Base-by-base conservation (phyloP, 306 rosid genomes). In the Cucurbita maxima region DNA sequence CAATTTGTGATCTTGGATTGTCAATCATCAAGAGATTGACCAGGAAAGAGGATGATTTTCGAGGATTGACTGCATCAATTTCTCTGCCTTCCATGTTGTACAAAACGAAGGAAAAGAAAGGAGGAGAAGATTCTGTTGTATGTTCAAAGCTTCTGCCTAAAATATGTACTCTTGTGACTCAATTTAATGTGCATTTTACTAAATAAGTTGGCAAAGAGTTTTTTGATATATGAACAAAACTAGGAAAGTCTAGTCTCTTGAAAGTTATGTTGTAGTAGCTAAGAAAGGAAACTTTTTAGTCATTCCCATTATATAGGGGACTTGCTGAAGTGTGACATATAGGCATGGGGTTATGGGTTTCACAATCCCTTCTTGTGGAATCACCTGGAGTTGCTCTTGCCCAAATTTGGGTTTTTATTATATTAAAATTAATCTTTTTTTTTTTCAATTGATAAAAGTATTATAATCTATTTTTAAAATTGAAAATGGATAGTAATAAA, bases 1-100 rank as follows among this genome's bases (percentile, higher is more conserved):
- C 96, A 76, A 87, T 95, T 75, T 88, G 92, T 84, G 97, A 95
- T 84, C 91, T 95, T 71, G 99, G 96, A 55, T 77, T 91, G 76
- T 86, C 96, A 77, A 87, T 91, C 62, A 84, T 86, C 58, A 89
- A 91, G 80, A 84, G 84, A 72, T 52, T 95, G 62, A 84, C 81
- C 75, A 80, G 70, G 75, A 88, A 82, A 86, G 96, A 85, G 75
- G 83, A 76, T 81, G 87, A 87, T 82, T 68, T 80, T 69, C 96
- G 83, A 80, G 91, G 76, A 64, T 77, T 76, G 78, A 81, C 86
- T 5, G 72, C 69, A 61, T 76, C 82, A 7, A 84, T 89, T 68
- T 76, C 92, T 76, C 76, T 91, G 47, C 99, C 96, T 74, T 55
- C 88, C 57, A 72, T 87, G 84, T 82, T 95, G 58, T 95, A 95